These are phyloP conservation scores for Micromonas commoda DNA, from an alignment of 139 green algal species.

Conservation along the genomic window DNA sequence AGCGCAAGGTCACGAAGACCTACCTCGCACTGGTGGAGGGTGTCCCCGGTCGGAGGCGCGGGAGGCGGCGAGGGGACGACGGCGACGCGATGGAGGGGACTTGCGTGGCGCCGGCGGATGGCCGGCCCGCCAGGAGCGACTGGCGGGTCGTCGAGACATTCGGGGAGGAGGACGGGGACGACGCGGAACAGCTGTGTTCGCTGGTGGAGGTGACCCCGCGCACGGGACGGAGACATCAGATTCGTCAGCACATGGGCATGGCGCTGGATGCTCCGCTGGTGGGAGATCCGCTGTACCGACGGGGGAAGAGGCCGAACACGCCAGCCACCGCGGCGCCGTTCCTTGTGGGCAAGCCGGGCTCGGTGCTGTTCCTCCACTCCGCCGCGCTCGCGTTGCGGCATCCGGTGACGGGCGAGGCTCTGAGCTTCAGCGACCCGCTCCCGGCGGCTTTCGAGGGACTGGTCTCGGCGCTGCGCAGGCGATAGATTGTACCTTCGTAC, in stretches of 20 bases:
- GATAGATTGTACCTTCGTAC: too few species aligned
- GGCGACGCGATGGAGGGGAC: constrained; percentile 45
- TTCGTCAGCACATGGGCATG: constrained; percentile 2
- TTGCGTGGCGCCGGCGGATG: constrained; percentile 16
- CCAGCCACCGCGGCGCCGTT: neutral
- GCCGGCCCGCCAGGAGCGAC: constrained; percentile 24
- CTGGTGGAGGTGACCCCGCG: constrained; percentile 1
- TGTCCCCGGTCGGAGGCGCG: constrained; percentile 33
- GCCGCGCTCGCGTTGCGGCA: neutral
- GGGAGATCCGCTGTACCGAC: neutral
- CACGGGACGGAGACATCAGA: constrained; percentile 18
- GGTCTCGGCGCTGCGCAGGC: neutral
- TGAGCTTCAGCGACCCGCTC: neutral
- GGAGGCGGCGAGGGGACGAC: neutral
- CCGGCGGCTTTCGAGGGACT: neutral
- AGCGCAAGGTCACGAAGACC: neutral
- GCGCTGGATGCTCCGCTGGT: constrained; percentile 4
- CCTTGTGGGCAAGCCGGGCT: neutral
- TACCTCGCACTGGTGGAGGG: constrained; percentile 36
- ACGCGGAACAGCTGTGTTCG: neutral
- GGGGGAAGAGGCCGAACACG: neutral
- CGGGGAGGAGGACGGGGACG: too few species aligned
- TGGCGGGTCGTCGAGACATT: neutral
- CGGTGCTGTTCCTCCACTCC: constrained; percentile 1
- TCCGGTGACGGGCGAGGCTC: neutral